Conservation (phyloP, 1,284 basidiomycete species). For the Stygiomarasmius scandens region DNA sequence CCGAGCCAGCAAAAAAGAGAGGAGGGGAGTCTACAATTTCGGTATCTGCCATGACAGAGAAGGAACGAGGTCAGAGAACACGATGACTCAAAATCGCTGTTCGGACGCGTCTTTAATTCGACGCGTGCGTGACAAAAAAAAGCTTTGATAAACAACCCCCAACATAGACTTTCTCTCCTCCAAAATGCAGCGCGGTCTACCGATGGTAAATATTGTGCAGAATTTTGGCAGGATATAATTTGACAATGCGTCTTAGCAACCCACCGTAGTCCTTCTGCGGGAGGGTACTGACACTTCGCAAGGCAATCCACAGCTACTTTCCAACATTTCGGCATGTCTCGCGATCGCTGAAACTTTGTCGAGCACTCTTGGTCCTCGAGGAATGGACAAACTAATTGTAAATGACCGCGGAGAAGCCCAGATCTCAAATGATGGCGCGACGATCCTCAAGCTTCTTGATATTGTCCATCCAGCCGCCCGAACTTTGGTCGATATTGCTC, state of each 20-base stretch:
- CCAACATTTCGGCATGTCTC: constrained; percentile 95
- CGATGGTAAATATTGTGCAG: constrained; percentile 52
- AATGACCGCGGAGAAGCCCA: constrained; percentile 92
- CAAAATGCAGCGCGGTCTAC: constrained; percentile 74
- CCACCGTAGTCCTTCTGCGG: constrained; percentile 89
- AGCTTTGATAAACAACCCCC: constrained; percentile 34
- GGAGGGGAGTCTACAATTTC: constrained; percentile 35
- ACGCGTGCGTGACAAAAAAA: constrained; percentile 28
- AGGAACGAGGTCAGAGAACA: constrained; percentile 12
- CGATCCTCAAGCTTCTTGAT: constrained; percentile 95
- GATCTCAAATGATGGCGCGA: constrained; percentile 98
- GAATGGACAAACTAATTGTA: constrained; percentile 98
- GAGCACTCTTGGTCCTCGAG: constrained; percentile 95
- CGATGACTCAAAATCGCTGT: constrained; percentile 8
- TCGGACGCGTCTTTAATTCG: constrained; percentile 18
- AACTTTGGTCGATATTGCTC: constrained; percentile 95
- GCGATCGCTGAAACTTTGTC: constrained; percentile 89
- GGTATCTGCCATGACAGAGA: constrained; percentile 29
- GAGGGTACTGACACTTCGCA: constrained; percentile 98
- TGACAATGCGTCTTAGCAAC: constrained; percentile 66
- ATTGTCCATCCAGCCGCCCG: constrained; percentile 97
- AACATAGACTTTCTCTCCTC: constrained; percentile 28
- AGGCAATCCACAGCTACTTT: constrained; percentile 91
- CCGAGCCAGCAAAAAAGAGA: constrained; percentile 52
- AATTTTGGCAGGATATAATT: background rate